These are phyloP conservation scores for Boletus reticulatus DNA, from an alignment of 768 basidiomycete species.

Conservation along the genomic window DNA sequence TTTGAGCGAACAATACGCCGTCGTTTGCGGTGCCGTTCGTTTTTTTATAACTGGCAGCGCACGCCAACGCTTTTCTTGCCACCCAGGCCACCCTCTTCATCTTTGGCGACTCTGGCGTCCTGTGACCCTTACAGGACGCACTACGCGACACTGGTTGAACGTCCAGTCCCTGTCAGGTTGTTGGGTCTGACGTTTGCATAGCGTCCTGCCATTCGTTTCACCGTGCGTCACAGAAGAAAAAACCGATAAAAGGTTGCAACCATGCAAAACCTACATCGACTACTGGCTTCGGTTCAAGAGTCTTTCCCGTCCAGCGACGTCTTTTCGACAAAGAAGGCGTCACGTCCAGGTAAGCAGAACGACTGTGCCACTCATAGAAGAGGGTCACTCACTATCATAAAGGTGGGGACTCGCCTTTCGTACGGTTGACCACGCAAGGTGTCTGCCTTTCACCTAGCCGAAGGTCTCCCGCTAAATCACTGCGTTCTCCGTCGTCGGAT, in stretches of 20 bases:
- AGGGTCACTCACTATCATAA: conserved; percentile 1
- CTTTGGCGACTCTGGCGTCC: neutral
- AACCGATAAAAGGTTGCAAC: neutral
- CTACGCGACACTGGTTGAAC: neutral
- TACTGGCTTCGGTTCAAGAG: neutral
- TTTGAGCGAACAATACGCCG: neutral
- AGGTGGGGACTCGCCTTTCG: neutral
- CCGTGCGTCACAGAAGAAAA: neutral
- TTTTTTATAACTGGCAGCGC: neutral
- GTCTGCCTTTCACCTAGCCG: neutral
- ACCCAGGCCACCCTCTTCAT: too few relatives aligned
- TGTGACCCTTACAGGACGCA: neutral
- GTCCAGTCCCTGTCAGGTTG: neutral
- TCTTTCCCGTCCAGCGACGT: neutral
- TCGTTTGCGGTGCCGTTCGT: neutral
- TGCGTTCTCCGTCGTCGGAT: neutral
- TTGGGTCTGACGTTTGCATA: neutral
- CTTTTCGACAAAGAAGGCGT: neutral
- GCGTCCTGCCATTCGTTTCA: neutral
- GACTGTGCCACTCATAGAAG: neutral
- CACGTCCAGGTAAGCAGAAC: conserved; percentile 6
- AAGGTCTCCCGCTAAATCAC: neutral
- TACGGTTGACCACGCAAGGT: neutral
- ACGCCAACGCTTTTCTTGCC: neutral
- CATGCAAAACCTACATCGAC: neutral